These are phyloP conservation scores for Schizonepeta tenuifolia DNA, from an alignment of 257 asterid species.

Conservation along the genomic window DNA sequence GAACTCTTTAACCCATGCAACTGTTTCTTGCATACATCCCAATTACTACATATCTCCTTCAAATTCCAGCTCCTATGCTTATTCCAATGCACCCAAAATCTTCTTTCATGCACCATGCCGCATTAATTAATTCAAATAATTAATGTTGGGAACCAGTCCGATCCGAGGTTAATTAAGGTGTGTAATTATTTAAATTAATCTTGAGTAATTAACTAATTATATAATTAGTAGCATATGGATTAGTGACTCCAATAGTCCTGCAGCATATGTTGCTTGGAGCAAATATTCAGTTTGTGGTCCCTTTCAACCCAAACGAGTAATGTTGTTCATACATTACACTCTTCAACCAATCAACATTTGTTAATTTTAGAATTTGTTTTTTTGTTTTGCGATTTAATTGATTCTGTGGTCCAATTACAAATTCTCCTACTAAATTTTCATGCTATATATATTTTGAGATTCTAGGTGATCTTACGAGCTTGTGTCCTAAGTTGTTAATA, in stretches of 20 bases:
- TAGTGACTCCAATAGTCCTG: constrained; percentile 46
- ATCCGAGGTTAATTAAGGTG: neutral
- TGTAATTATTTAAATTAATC: neutral
- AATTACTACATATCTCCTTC: neutral
- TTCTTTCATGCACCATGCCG: neutral
- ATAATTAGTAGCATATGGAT: constrained; percentile 29
- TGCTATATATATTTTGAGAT: neutral
- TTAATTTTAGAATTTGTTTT: neutral
- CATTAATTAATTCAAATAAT: neutral
- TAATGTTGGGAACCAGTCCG: neutral
- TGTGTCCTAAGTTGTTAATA: neutral
- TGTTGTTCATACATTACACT: neutral
- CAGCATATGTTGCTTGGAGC: constrained; percentile 57
- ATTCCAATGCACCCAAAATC: neutral
- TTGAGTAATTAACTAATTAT: neutral
- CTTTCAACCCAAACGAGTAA: constrained; percentile 26
- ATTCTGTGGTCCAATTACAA: constrained; percentile 43
- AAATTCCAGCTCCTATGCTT: constrained; percentile 14
- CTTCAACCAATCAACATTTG: constrained; percentile 2
- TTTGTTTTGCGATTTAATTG: constrained; percentile 17
- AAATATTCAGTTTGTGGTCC: constrained; percentile 39
- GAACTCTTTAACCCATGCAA: constrained; percentile 33
- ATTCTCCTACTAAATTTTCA: neutral
- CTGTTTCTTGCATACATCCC: constrained; percentile 45
- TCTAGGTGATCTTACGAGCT: too few relatives aligned